phyloP scores from a whole-genome alignment of 176 grass and related monocot genomes.

The Avena atlantica region DNA sequence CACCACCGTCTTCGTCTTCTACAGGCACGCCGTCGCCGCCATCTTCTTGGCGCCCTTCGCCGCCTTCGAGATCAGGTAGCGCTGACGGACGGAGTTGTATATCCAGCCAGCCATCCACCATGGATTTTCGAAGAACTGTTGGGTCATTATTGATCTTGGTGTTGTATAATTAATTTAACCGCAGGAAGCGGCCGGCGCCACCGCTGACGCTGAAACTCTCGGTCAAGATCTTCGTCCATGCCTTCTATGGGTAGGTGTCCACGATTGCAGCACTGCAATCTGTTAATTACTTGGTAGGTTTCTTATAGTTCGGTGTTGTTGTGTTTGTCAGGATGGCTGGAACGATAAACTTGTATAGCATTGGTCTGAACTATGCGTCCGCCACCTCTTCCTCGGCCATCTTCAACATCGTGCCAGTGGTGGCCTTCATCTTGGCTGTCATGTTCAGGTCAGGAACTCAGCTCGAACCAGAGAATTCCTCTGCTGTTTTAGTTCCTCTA shows the following conservation, averaged over 20 bases:
- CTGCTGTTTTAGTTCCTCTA: no score
- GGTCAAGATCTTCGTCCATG: constrained; percentile 59
- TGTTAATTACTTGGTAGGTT: neutral
- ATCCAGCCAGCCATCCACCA: neutral
- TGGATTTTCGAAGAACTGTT: neutral
- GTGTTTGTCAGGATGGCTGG: constrained; percentile 57
- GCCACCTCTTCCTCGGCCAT: constrained; percentile 74
- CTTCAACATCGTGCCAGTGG: constrained; percentile 80
- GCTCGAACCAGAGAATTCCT: no score
- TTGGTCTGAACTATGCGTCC: constrained; percentile 71
- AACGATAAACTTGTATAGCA: constrained; percentile 66
- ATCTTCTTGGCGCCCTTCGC: constrained; percentile 62
- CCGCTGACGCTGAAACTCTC: constrained; percentile 50
- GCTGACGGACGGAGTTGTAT: neutral
- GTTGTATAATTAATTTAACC: neutral
- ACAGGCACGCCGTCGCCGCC: constrained; percentile 63
- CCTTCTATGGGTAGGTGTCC: constrained; percentile 58
- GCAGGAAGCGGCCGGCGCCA: constrained; percentile 51
- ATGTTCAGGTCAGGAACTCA: constrained; percentile 57
- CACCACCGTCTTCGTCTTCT: constrained; percentile 76
- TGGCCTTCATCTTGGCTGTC: constrained; percentile 79
- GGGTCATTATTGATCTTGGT: neutral
- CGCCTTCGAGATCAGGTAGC: constrained; percentile 64
- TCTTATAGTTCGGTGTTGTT: neutral
- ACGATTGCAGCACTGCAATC: no score